Conservation (phyloP, 2,329 filamentous ascomycete species). For the Nemania sp. region DNA sequence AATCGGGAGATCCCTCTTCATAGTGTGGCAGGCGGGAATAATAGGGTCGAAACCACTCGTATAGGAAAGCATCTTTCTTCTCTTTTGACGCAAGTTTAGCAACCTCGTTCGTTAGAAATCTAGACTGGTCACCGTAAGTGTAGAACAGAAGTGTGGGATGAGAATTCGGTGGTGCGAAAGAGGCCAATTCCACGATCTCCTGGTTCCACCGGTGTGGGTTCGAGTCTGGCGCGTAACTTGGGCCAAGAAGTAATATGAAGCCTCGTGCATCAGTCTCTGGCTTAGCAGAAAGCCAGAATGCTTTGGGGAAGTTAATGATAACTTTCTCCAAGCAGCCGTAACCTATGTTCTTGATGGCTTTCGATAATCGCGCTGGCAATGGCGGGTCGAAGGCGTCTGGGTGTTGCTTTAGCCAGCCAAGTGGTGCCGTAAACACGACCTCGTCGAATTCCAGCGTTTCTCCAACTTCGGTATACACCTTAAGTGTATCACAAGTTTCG, state of each 20-base stretch:
- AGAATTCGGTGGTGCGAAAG: slow-evolving; percentile 58
- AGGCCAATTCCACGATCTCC: slow-evolving; percentile 76
- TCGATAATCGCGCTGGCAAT: slow-evolving; percentile 58
- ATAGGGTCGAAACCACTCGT: slow-evolving; percentile 75
- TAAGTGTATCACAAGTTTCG: slow-evolving; percentile 41
- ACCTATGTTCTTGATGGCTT: slow-evolving; percentile 65
- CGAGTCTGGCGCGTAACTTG: slow-evolving; percentile 64
- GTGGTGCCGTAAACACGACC: slow-evolving; percentile 67
- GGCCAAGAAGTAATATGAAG: slow-evolving; percentile 77
- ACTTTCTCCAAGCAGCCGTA: slow-evolving; percentile 75
- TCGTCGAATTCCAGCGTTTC: slow-evolving; percentile 62
- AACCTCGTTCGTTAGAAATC: slow-evolving; percentile 53
- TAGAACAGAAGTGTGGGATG: slow-evolving; percentile 90
- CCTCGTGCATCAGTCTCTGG: slow-evolving; percentile 54
- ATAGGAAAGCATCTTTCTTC: slow-evolving; percentile 58
- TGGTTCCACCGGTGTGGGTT: slow-evolving; percentile 72
- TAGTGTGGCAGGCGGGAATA: slow-evolving; percentile 76
- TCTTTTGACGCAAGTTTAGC: slow-evolving; percentile 47
- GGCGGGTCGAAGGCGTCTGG: slow-evolving; percentile 61
- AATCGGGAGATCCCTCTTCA: slow-evolving; percentile 53
- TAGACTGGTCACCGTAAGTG: slow-evolving; percentile 66
- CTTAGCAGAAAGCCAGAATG: slow-evolving; percentile 68
- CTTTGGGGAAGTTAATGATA: slow-evolving; percentile 70
- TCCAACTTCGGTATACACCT: slow-evolving; percentile 51
- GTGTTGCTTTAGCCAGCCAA: slow-evolving; percentile 70